A percentile compares a stretch with the other conserved stretches of the same genome.
These are phyloP conservation scores for Astrocystis sublimbata DNA, from an alignment of 495 filamentous ascomycete species.

Conservation along the genomic window DNA sequence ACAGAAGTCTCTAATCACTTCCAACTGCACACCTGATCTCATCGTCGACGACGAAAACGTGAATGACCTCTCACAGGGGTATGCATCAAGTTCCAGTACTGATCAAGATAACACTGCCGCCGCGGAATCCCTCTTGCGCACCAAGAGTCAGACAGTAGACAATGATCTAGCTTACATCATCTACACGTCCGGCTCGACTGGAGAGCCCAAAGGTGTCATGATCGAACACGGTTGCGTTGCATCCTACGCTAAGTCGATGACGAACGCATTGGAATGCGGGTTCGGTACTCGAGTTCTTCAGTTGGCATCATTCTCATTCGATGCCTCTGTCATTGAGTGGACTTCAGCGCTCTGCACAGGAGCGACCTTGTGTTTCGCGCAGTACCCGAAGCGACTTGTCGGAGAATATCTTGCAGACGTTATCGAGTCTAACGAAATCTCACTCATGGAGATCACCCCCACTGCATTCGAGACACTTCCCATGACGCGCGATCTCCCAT, in stretches of 20 bases:
- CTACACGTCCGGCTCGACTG: constrained; percentile 34
- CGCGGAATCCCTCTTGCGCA: background rate
- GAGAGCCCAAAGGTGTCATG: constrained; percentile 29
- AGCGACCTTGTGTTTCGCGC: constrained; percentile 56
- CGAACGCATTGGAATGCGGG: constrained; percentile 27
- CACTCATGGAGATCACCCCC: background rate
- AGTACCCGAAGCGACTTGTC: background rate
- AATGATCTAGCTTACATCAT: constrained; percentile 19
- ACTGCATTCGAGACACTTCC: background rate
- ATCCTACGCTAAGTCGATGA: background rate
- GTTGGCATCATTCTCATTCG: constrained; percentile 59
- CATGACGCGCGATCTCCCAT: background rate
- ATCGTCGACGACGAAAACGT: background rate
- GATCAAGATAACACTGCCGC: background rate
- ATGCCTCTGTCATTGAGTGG: constrained; percentile 55
- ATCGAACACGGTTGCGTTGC: constrained; percentile 12
- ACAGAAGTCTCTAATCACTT: background rate
- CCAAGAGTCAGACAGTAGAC: background rate
- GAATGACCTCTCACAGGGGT: background rate
- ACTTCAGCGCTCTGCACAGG: constrained; percentile 53
- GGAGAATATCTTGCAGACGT: constrained; percentile 36
- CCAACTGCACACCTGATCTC: background rate
- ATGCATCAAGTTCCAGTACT: too few relatives aligned
- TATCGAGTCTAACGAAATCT: background rate
- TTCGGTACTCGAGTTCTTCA: constrained; percentile 48